phyloP scores from a whole-genome alignment of 2,329 filamentous ascomycete genomes.

The Cryphonectria carpinicola region DNA sequence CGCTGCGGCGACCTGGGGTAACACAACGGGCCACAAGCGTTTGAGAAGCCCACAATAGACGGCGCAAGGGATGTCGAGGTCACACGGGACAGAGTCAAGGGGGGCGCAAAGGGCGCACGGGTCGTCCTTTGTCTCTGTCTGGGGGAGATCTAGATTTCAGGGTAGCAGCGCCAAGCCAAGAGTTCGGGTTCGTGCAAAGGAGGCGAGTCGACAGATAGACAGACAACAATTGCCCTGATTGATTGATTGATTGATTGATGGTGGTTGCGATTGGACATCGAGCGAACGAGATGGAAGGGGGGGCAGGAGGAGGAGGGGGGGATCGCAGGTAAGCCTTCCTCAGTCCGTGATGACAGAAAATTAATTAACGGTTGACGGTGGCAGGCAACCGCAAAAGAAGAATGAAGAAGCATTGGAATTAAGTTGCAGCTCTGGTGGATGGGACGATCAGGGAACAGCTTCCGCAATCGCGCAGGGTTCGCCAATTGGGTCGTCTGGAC shows the following conservation, averaged over 20 bases:
- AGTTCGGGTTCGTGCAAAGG: background rate
- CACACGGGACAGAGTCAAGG: background rate
- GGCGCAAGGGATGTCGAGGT: conserved; percentile 10
- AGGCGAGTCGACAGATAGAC: too few species aligned
- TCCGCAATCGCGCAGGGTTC: background rate
- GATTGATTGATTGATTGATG: too few species aligned
- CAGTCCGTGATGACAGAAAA: too few species aligned
- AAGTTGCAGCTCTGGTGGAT: conserved; percentile 6
- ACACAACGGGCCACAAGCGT: background rate
- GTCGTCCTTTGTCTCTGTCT: background rate
- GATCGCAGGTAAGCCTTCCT: too few species aligned
- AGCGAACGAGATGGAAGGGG: background rate
- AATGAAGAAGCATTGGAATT: background rate
- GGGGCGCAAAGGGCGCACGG: background rate
- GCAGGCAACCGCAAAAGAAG: background rate
- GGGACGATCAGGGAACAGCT: conserved; percentile 10
- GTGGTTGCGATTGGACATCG: background rate
- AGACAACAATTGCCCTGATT: background rate
- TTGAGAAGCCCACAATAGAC: background rate
- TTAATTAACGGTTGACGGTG: background rate
- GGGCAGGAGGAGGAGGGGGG: too few species aligned
- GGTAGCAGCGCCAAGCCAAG: background rate
- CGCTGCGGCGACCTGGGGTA: background rate
- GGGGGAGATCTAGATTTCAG: background rate
- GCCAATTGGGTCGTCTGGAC: background rate